Conservation (phyloP, 192 early-diverging fungal genomes). For the Glomus cerebriforme region DNA sequence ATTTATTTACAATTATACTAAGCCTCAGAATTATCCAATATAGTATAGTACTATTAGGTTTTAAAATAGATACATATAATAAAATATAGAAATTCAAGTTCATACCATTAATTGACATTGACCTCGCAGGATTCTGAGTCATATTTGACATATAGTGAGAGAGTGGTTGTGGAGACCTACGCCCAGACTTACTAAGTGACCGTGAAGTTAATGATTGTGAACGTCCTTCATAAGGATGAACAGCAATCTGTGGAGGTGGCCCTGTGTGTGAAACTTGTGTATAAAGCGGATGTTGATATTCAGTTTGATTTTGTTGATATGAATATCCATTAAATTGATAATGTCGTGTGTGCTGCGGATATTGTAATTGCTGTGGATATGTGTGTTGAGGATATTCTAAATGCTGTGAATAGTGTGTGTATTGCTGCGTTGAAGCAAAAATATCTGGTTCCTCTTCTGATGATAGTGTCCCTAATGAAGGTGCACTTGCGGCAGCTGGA, state of each 20-base stretch:
- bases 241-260: background rate
- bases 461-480: background rate
- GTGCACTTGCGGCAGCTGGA: background rate
- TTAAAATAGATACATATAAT: background rate
- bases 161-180: background rate
- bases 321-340: background rate
- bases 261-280: background rate
- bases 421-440: background rate
- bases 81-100: background rate
- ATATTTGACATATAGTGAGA: background rate
- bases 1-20: constrained; percentile 15
- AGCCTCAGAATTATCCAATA: background rate
- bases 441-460: background rate
- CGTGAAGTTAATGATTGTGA: background rate
- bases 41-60: background rate
- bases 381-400: background rate
- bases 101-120: constrained; percentile 3
- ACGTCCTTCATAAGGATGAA: background rate
- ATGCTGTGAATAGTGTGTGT: background rate
- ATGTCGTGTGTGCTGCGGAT: background rate
- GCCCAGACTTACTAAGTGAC: background rate
- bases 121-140: background rate
- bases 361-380: background rate
- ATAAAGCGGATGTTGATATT: background rate
- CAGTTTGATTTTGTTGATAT: background rate